A percentile compares a stretch with the other conserved stretches of the same genome.
These are phyloP conservation scores for Aurinia saxatilis DNA, from an alignment of 345 rosid genomes.

Conservation along the genomic window DNA sequence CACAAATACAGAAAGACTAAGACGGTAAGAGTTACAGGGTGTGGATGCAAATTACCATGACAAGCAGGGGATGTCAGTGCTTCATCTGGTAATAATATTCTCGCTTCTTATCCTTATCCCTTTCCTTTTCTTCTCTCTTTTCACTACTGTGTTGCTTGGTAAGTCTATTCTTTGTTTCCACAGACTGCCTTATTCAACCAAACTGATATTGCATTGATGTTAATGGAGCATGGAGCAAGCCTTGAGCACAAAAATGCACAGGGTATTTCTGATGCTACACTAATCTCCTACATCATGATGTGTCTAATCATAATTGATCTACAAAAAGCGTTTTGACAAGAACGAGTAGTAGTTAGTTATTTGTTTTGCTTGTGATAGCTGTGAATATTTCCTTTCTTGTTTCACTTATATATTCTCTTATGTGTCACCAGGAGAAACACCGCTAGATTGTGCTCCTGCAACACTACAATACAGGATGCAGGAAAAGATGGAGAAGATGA, in stretches of 20 bases:
- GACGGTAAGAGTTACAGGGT: slow-evolving; percentile 42
- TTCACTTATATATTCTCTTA: not conserved
- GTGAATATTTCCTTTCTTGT: not conserved
- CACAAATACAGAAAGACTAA: not conserved
- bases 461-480: slow-evolving; percentile 83
- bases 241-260: slow-evolving; percentile 80
- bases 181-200: slow-evolving; percentile 82
- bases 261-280: slow-evolving; percentile 37
- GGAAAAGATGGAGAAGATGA: slow-evolving; percentile 46
- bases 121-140: not conserved
- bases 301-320: not conserved
- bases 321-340: not conserved
- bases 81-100: slow-evolving; percentile 59
- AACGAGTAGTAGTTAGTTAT: not conserved
- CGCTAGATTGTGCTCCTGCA: slow-evolving; percentile 84
- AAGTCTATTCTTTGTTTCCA: not conserved
- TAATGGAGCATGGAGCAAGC: slow-evolving; percentile 86
- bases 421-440: slow-evolving; percentile 58
- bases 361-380: not conserved
- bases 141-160: not conserved
- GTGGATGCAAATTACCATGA: slow-evolving; percentile 88
- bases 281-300: not conserved
- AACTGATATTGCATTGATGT: slow-evolving; percentile 65
- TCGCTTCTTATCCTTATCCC: not conserved
- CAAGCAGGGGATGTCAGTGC: slow-evolving; percentile 85